Evolutionary conservation across 805 yeast genomes (phyloP).

Genomic region (Cyberlindnera maclurae): DNA sequence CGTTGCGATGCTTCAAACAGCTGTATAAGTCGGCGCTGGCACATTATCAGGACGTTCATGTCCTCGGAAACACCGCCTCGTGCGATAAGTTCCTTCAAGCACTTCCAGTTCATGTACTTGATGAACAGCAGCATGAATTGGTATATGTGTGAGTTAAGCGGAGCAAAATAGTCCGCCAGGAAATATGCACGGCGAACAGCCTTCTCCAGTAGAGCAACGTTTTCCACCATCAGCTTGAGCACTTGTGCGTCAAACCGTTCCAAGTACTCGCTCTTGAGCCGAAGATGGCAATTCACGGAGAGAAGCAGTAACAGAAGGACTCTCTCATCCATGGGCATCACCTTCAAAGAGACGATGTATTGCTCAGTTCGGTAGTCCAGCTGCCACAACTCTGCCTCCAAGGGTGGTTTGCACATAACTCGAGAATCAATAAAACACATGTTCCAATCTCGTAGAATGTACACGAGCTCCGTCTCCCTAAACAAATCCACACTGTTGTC

Average conservation of each 20-base stretch:
- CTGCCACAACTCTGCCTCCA: too few species aligned
- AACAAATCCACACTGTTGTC: slow-evolving; percentile 3
- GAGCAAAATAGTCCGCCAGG: slow-evolving; percentile 9
- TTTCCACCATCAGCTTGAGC: slow-evolving; percentile 5
- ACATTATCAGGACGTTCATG: slow-evolving; percentile 3
- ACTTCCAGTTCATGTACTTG: slow-evolving; percentile 14
- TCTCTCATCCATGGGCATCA: too few species aligned
- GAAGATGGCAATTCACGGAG: slow-evolving; percentile 11
- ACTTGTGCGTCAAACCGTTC: slow-evolving; percentile 13
- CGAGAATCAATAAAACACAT: slow-evolving; percentile 9
- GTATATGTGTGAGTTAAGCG: slow-evolving; percentile 16
- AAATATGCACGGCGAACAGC: too few species aligned
- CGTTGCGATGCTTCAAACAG: slow-evolving; percentile 5
- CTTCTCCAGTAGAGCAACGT: too few species aligned
- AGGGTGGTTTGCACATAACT: too few species aligned
- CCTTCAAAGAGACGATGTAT: too few species aligned
- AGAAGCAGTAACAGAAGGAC: slow-evolving; percentile 6
- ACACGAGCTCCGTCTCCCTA: slow-evolving; percentile 14
- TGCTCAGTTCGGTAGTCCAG: too few species aligned
- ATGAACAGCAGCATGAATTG: slow-evolving; percentile 18
- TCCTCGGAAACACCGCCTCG: slow-evolving; percentile 1
- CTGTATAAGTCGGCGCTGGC: slow-evolving; percentile 5
- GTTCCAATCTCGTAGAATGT: slow-evolving; percentile 15
- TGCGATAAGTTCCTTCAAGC: not conserved
- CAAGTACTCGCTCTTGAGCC: slow-evolving; percentile 12